Percentiles rank a stretch among this genome's conserved stretches.
phyloP scores from a whole-genome alignment of 2,329 filamentous ascomycete species.

The Calonectria leucothoes region DNA sequence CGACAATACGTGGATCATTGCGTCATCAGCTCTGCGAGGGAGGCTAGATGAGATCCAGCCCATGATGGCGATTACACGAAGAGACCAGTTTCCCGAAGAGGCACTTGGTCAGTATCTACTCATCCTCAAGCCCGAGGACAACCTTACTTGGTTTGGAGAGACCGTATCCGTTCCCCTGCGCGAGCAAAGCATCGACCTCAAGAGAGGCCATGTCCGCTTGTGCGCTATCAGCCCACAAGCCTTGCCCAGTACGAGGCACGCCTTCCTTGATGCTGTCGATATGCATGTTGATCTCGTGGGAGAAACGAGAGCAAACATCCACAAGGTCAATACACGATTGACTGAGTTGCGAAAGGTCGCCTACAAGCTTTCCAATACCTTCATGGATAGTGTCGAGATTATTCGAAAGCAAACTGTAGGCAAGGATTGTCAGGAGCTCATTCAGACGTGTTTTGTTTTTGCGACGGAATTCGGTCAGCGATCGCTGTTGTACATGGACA shows the following conservation, averaged over 20 bases:
- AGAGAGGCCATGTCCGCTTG: conserved; percentile 85
- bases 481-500: conserved; percentile 94
- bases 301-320: conserved; percentile 92
- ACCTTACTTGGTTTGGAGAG: conserved; percentile 84
- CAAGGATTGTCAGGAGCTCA: conserved; percentile 91
- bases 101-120: conserved; percentile 81
- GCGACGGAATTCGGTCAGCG: conserved; percentile 99
- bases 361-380: conserved; percentile 96
- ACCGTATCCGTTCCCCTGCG: conserved; percentile 78
- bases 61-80: conserved; percentile 78
- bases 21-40: conserved; percentile 81
- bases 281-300: conserved; percentile 90
- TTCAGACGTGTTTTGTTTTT: conserved; percentile 98
- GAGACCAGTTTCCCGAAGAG: conserved; percentile 73
- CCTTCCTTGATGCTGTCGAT: conserved; percentile 82
- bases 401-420: conserved; percentile 87
- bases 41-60: conserved; percentile 85
- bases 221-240: conserved; percentile 89
- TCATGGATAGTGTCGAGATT: conserved; percentile 98
- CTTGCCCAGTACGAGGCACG: conserved; percentile 80
- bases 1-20: conserved; percentile 84
- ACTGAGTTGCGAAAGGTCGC: conserved; percentile 96
- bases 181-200: conserved; percentile 85
- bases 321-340: conserved; percentile 89
- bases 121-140: conserved; percentile 83